These are phyloP conservation scores for Cyanidiococcus yangmingshanensis DNA, from an alignment of 23 red algal genomes.

Conservation along the genomic window DNA sequence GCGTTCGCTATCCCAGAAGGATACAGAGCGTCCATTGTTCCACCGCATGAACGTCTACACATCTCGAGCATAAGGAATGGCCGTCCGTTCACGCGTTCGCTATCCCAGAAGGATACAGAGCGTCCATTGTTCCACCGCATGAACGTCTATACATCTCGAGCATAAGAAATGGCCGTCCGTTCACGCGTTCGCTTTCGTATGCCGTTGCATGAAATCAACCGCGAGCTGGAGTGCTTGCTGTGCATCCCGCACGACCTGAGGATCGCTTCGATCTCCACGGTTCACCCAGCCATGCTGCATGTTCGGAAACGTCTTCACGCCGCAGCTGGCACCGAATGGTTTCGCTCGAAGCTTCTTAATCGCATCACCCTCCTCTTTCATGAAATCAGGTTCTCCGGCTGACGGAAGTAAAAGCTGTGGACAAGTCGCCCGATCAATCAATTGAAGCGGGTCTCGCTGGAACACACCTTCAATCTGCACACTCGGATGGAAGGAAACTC, in stretches of 20 bases:
- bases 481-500: slow-evolving; percentile 5
- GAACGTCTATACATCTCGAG: too few species aligned
- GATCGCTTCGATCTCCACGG: slow-evolving; percentile 10
- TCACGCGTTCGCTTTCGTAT: slow-evolving; percentile 4
- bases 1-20: too few species aligned
- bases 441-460: slow-evolving; percentile 1
- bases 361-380: slow-evolving; percentile 18
- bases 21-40: too few species aligned
- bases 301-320: slow-evolving; percentile 6
- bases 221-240: slow-evolving; percentile 10
- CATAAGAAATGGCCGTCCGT: too few species aligned
- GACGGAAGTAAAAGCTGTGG: slow-evolving; percentile 10
- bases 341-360: slow-evolving; percentile 15
- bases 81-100: too few species aligned
- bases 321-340: slow-evolving; percentile 14
- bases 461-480: slow-evolving; percentile 8
- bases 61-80: too few species aligned
- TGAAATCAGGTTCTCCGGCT: neutral
- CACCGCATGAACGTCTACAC: too few species aligned
- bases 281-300: slow-evolving; percentile 23
- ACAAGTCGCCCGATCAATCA: slow-evolving; percentile 19
- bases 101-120: too few species aligned
- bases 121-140: too few species aligned
- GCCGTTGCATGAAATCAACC: neutral
- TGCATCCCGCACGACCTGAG: neutral